Base-by-base conservation (phyloP, 2,329 filamentous ascomycete genomes). In the Ophiognomonia clavigignenti-juglandacearum region DNA sequence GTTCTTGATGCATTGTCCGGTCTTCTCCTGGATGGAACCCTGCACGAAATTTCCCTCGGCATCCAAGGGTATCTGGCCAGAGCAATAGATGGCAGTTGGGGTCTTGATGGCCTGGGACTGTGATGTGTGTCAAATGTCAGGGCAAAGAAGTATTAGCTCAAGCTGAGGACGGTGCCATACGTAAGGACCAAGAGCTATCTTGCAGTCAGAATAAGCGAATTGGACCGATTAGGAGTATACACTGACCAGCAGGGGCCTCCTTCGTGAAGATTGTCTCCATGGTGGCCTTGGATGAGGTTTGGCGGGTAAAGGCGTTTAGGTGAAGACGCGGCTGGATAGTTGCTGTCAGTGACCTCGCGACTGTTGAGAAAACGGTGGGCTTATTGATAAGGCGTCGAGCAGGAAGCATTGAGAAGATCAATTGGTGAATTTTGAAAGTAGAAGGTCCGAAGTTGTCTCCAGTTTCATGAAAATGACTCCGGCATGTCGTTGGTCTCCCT, bases 101-200 rank as follows among this genome's bases (percentile, higher is more conserved):
- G 81, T 84, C 70, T 82, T 83, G 68, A 83, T 77, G 59, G 80
- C 81, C 62, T 84, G 81, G 54, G 80, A 82, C 79, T 83, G 56
- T 50, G 35, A 47, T 24, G 50, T 13, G n/a, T 20, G 16, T n/a
- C 32, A 16, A 16, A 32, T 18, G 36, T 47, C 43, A 50, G 37
- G 20, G 36, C 20, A 24, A n/a, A 32, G 10, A 31, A 20, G 18
- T 23, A 35, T 31, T 9, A n/a, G 5, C 11, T 4, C 26, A 6
- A 13, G 29, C 38, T 24, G 19, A 11, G 14, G 37, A 23, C 18
- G 26, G 24, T 14, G 39, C 37, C 78, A 62, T 71, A 83, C 80
- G 66, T 84, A 84, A 56, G 80, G 80, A 45, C 80, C 80, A 56
- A 79, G 72, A 61, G 78, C 80, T 83, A 48, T 45, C 14, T 39